Conservation (phyloP, 108 stramenopile genomes). For the Cylindrotheca closterium region DNA sequence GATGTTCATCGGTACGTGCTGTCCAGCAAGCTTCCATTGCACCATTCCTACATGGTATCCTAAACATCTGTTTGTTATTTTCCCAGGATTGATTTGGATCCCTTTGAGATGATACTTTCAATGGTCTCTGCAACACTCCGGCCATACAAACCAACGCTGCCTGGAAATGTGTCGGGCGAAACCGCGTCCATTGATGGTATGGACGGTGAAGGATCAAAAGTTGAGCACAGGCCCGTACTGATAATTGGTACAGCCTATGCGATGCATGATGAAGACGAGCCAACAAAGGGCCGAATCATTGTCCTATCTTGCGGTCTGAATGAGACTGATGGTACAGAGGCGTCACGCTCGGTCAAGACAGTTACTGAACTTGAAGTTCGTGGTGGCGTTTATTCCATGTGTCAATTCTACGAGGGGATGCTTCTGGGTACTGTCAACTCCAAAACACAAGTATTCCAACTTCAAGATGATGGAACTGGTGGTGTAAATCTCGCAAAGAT, state of each 20-base stretch:
- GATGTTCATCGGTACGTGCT: conserved; percentile 67
- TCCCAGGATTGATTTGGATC: conserved; percentile 76
- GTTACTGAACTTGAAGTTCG: conserved; percentile 68
- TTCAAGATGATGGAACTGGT: conserved; percentile 42
- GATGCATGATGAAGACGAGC: conserved; percentile 91
- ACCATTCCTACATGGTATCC: too few species aligned
- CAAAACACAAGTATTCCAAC: conserved; percentile 65
- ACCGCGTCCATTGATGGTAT: conserved; percentile 20
- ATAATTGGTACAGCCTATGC: conserved; percentile 93
- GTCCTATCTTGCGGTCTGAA: conserved; percentile 74
- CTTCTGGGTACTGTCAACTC: conserved; percentile 77
- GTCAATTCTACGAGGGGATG: conserved; percentile 73
- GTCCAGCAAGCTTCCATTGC: too few species aligned
- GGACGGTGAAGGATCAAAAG: conserved; percentile 5
- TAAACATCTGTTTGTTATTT: background rate
- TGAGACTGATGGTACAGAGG: conserved; percentile 13
- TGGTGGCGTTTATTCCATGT: conserved; percentile 79
- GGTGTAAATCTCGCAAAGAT: conserved; percentile 41
- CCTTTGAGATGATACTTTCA: conserved; percentile 80
- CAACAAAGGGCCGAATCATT: conserved; percentile 86
- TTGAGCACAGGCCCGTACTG: conserved; percentile 58
- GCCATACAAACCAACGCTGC: conserved; percentile 27
- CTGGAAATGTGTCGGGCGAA: background rate
- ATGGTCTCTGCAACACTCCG: conserved; percentile 57
- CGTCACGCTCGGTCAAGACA: conserved; percentile 40